Base-by-base conservation (phyloP, 345 rosid genomes). In the Eucalyptus curtisii region DNA sequence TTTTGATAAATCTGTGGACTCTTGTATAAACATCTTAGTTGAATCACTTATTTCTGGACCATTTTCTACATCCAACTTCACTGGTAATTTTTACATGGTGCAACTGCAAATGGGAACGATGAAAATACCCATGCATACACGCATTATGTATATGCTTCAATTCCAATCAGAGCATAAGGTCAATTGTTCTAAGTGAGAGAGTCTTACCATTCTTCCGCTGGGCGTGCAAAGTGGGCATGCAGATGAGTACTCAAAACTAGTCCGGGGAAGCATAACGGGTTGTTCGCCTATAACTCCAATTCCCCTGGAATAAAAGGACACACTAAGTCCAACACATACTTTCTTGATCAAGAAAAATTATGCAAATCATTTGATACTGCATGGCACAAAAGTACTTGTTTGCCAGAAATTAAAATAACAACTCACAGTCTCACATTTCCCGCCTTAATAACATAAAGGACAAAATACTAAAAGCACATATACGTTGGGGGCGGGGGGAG, bases 241-340 rank as follows among this genome's bases (percentile, higher is more conserved):
- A 76, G 97, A 95, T 59, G 97, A 96, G 91, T 96, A 96, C 85
- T 96, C 98, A 86, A 95, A 96, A 71, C 95, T 94, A 25, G 95
- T 92, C 86, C 86, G 89, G 25, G 98, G 95, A 90, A 95, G 97
- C 87, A 96, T 93, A 85, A 94, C 97, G 25, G 98, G 98, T 89
- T 95, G 97, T 92, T 96, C 97, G 30, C 97, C 98, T 15, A 95
- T 93, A 55, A 96, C 98, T 90, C 98, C 97, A 40, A 91, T 89
- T 45, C 96, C 97, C 94, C 98, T 95, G 93, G n/a, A 86, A 81
- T 42, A 79, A 59, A 50, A 81, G 19, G 85, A 88, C 27, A 76
- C 27, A 19, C 20, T 71, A 37, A 76, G 47, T 76, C 27, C 14
- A 13, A 40, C 14, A 20, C 47, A 53, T 45, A 30, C 87, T 17